Evolutionary conservation across 768 basidiomycete species (phyloP), one percentile per base, ranked within the genome.

Genomic region (Boletus bicolor): DNA sequence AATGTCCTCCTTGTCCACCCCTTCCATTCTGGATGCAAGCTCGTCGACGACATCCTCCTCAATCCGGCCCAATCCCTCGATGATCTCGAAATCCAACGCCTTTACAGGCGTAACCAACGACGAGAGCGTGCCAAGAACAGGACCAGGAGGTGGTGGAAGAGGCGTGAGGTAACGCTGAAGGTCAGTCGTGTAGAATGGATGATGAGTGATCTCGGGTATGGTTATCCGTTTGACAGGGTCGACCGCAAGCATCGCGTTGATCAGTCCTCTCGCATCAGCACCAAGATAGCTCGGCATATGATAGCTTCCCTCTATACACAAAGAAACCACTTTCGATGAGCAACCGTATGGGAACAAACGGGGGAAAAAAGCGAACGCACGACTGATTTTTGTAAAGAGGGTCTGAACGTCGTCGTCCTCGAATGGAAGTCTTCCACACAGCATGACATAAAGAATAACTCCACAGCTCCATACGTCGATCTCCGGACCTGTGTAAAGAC

Each of bases 381-480:
- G 87, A 57, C 88, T 89, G 64, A 99, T 98, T 76, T 98, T 98
- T 53, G 89, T 86, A 76, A 98, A 98, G 11, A 99, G 74, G 0
- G 83, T 79, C 47, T 93, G 91, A 41, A 98, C 93, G 67, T 97
- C 91, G 44, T 97, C 93, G 72, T 98, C 95, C 74, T 98, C 97
- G 68, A 99, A 99, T 1, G 97, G 97, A 32, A 99, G 80, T 45
- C 90, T 78, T 5, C 96, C 97, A 66, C 91, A 95, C 5, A 99
- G 81, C 87, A 99, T 94, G 54, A 98, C 97, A 74, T 95, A 98
- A 49, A 99, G 82, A 62, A 99, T 98, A n/a, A 99, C 96, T 0
- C 97, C 97, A 53, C 91, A 91, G 63, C 91, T 93, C 97, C 97
- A 99, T 11, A 98, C 93, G 61, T 99, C 97, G 65, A 98, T 97